Percentiles rank a stretch among this genome's conserved stretches.
Conservation (phyloP, 768 basidiomycete species). For the Lyophyllum semitale region DNA sequence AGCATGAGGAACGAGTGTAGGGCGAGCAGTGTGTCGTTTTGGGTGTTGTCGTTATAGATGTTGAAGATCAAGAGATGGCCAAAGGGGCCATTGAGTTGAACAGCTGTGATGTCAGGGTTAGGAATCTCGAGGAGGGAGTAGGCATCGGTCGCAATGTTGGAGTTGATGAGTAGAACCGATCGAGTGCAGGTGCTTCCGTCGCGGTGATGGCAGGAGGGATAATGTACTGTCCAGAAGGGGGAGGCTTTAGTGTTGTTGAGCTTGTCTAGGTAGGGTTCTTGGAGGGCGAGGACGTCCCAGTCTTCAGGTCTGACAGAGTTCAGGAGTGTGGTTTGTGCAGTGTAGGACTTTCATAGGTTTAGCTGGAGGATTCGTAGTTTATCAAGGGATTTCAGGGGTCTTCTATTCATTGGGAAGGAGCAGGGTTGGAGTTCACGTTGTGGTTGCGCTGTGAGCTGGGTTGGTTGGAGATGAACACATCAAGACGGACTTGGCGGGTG, state of each 20-base stretch:
- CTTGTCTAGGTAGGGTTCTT: slow-evolving; percentile 32
- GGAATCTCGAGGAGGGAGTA: not conserved
- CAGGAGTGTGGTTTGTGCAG: slow-evolving; percentile 18
- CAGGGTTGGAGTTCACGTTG: too few relatives aligned
- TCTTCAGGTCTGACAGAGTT: slow-evolving; percentile 9
- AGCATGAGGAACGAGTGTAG: not conserved
- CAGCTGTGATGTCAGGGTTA: not conserved
- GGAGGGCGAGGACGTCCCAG: slow-evolving; percentile 27
- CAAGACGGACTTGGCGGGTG: too few relatives aligned
- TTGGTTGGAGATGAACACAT: too few relatives aligned
- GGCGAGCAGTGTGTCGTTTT: slow-evolving; percentile 9
- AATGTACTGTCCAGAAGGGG: not conserved
- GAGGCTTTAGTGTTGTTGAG: slow-evolving; percentile 10
- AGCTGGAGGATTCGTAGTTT: slow-evolving; percentile 26
- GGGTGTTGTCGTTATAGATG: too few relatives aligned
- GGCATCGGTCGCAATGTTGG: slow-evolving; percentile 2
- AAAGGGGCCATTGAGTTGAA: not conserved
- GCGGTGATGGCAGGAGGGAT: not conserved
- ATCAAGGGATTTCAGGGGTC: not conserved
- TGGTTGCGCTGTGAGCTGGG: too few relatives aligned
- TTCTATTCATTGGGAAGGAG: not conserved
- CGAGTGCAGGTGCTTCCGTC: not conserved
- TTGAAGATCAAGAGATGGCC: slow-evolving; percentile 3
- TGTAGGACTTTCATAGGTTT: slow-evolving; percentile 26
- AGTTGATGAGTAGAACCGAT: slow-evolving; percentile 5